A percentile compares a stretch with the other conserved stretches of the same genome.
phyloP scores from a whole-genome alignment of 345 rosid genomes.

The Populus alba region DNA sequence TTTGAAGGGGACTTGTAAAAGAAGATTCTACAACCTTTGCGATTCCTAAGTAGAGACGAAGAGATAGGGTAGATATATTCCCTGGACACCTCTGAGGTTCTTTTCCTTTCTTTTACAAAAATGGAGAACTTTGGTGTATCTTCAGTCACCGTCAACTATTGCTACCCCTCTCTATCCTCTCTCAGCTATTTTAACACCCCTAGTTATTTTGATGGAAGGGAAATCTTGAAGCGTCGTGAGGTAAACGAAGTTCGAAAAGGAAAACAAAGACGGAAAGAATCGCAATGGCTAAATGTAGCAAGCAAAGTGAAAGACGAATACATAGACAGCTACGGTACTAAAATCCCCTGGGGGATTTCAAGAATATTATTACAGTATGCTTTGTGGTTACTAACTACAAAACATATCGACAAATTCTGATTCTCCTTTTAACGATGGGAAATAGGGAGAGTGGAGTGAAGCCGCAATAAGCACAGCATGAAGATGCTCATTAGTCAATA shows the following conservation, averaged over 20 bases:
- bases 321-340: conserved; percentile 16
- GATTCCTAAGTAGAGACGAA: neutral
- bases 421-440: neutral
- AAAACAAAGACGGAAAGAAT: conserved; percentile 23
- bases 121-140: neutral
- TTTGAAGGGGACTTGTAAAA: neutral
- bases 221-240: neutral
- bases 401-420: neutral
- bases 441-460: neutral
- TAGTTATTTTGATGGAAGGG: neutral
- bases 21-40: neutral
- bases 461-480: conserved; percentile 13
- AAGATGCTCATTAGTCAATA: neutral
- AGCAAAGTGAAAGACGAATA: conserved; percentile 46
- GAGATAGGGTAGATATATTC: conserved; percentile 8
- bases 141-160: neutral
- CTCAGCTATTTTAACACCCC: neutral
- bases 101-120: conserved; percentile 12
- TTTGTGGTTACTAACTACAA: neutral
- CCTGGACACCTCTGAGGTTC: conserved; percentile 9
- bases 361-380: neutral
- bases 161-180: neutral
- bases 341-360: neutral
- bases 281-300: conserved; percentile 21
- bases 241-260: neutral